These are phyloP conservation scores for Taiwanofungus camphoratus DNA, from an alignment of 1,284 basidiomycete genomes.

Conservation along the genomic window DNA sequence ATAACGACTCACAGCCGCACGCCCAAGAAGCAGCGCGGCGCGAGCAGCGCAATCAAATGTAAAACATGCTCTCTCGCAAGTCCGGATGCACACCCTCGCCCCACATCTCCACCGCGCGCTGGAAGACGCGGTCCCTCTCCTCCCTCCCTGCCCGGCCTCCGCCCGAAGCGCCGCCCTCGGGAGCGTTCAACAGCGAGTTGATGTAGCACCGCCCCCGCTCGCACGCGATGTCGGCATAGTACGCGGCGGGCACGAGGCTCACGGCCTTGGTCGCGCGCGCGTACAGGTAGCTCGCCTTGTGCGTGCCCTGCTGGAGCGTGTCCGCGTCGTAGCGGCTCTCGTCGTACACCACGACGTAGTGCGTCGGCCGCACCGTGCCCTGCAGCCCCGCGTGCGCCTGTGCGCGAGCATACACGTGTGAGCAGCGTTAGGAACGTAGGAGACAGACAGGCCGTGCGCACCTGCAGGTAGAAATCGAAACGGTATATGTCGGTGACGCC, in stretches of 20 bases:
- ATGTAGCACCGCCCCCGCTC: conserved; percentile 68
- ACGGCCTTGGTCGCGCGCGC: conserved; percentile 75
- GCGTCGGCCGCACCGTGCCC: conserved; percentile 61
- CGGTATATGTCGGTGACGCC: conserved; percentile 68
- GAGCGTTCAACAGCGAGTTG: conserved; percentile 54
- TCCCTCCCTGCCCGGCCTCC: conserved; percentile 1
- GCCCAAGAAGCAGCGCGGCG: too few relatives aligned
- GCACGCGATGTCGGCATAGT: conserved; percentile 74
- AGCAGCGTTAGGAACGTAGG: neutral
- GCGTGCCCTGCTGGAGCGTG: conserved; percentile 61
- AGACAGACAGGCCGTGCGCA: neutral
- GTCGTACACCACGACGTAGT: conserved; percentile 72
- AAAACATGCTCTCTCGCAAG: conserved; percentile 64
- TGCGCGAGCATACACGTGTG: neutral
- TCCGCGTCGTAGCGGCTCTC: conserved; percentile 61
- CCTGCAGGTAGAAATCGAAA: conserved; percentile 75
- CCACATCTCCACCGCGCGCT: conserved; percentile 52
- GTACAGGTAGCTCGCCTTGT: conserved; percentile 62
- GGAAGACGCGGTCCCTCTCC: conserved; percentile 21
- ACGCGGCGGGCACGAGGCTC: conserved; percentile 68
- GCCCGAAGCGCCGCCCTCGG: conserved; percentile 12
- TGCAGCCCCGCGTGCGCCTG: conserved; percentile 61
- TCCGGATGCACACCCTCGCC: conserved; percentile 56
- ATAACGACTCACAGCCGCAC: too few relatives aligned
- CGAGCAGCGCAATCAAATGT: too few relatives aligned